Percentiles rank a stretch among this genome's conserved stretches.
phyloP scores from a whole-genome alignment of 306 rosid genomes.

The Lathyrus oleraceus region DNA sequence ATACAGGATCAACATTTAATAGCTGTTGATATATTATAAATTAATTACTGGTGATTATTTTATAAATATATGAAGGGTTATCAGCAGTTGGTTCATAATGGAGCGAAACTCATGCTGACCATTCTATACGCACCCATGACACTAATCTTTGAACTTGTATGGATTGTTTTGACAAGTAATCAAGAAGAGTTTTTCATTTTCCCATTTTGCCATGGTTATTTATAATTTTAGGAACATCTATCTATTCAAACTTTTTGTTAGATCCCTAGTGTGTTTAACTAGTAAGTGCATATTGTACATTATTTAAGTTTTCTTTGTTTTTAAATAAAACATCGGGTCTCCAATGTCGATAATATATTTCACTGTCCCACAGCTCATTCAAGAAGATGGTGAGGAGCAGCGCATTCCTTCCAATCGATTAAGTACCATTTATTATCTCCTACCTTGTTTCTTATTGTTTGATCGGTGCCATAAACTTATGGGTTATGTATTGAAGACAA shows the following conservation, averaged over 20 bases:
- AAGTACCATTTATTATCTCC: slow-evolving; percentile 45
- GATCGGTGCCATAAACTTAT: slow-evolving; percentile 61
- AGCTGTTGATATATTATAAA: neutral
- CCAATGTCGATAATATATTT: slow-evolving; percentile 18
- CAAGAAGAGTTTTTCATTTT: neutral
- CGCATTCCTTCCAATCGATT: slow-evolving; percentile 28
- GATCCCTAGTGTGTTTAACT: neutral
- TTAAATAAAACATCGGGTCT: neutral
- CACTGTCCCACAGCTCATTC: slow-evolving; percentile 50
- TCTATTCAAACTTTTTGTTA: neutral
- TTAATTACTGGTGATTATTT: neutral
- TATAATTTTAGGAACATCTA: neutral
- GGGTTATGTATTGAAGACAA: slow-evolving; percentile 53
- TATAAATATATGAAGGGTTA: neutral
- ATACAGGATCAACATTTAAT: neutral
- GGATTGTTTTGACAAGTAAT: slow-evolving; percentile 5
- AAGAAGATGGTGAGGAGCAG: slow-evolving; percentile 44
- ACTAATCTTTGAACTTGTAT: neutral
- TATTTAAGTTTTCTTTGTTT: neutral
- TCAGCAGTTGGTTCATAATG: neutral
- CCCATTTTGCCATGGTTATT: neutral
- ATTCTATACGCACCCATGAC: neutral
- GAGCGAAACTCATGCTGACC: neutral
- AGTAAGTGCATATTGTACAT: neutral
- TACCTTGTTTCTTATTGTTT: slow-evolving; percentile 76